Evolutionary conservation across 805 yeast species (phyloP), one percentile per base, ranked within the genome.

Genomic region (Torulaspora franciscae): DNA sequence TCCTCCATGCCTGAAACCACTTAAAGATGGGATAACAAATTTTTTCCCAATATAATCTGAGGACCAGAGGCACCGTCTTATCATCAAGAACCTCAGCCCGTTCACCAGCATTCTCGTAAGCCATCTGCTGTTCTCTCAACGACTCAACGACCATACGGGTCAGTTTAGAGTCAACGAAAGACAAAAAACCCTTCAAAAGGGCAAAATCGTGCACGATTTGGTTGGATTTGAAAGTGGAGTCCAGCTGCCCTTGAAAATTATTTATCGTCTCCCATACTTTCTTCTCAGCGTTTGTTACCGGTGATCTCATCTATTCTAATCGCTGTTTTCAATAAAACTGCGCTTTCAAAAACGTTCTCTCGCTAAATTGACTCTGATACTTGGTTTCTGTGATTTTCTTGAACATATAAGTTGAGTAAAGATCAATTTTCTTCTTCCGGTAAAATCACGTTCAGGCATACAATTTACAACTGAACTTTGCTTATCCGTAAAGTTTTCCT

Each of bases 1-100:
- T 54, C 53, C 47, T 50, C 56, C 65, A 69, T 8, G 60, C 54
- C 56, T 76, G 80, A 54, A 73, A 81, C 57, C 73, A 73, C 52
- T 79, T 81, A 48, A 82, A 71, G 2, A 79, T 74, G 1, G 87
- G 87, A 54, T 80, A 79, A 52, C 80, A 83, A 50, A 83, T 71
- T 4, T 77, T 77, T 26, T 69, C 58, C 89, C 89, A 83, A 15
- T 79, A 61, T 4, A 60, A 53, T 41, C 79, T 83, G 14, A 83
- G 68, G 6, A 75, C 45, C 10, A 46, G 36, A 11, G 57, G 55
- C 8, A 55, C 43, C 2, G 46, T 29, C 26, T 48, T 45, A 14
- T 43, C 43, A 37, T 55, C 52, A 6, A 50, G n/a, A 29, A 19
- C 22, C 10, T 25, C 42, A 15, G 32, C 22, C 19, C 22, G 37